A percentile compares a stretch with the other conserved stretches of the same genome.
phyloP scores from a whole-genome alignment of 202 grass and related monocot species.

The Musa balbisiana region DNA sequence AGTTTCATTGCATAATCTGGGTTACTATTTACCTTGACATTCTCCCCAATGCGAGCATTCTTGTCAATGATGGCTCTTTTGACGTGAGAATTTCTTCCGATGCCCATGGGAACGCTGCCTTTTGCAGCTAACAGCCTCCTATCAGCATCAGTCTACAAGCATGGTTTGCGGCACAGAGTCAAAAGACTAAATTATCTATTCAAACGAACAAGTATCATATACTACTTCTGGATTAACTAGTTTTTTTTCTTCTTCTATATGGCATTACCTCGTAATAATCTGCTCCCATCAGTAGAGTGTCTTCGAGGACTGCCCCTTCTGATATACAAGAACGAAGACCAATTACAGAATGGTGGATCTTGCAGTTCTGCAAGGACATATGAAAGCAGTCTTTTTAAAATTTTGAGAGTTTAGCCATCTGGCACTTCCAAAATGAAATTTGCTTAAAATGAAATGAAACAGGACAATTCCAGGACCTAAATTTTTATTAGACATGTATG shows the following conservation, averaged over 20 bases:
- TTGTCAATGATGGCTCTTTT: constrained; percentile 96
- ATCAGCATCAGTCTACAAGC: constrained; percentile 65
- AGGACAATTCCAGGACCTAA: no score
- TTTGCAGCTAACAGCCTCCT: constrained; percentile 60
- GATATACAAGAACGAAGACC: constrained; percentile 91
- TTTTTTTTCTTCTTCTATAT: neutral
- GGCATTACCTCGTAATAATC: constrained; percentile 89
- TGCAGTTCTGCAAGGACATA: constrained; percentile 42
- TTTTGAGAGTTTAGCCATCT: no score
- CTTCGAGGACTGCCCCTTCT: constrained; percentile 84
- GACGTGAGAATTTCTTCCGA: constrained; percentile 80
- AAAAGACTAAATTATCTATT: neutral
- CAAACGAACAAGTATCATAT: neutral
- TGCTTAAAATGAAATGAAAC: no score
- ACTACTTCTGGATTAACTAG: no score
- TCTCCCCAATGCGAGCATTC: constrained; percentile 94
- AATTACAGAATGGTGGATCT: constrained; percentile 85
- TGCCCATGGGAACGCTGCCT: constrained; percentile 82
- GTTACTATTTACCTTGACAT: constrained; percentile 51
- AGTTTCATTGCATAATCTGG: neutral
- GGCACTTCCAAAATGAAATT: no score
- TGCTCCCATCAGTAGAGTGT: constrained; percentile 89
- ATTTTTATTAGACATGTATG: no score
- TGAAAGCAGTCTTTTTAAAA: no score
- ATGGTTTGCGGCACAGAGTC: neutral